Evolutionary conservation across 306 rosid species (phyloP), one percentile per base, ranked within the genome.

Genomic region (Dryas drummondii): DNA sequence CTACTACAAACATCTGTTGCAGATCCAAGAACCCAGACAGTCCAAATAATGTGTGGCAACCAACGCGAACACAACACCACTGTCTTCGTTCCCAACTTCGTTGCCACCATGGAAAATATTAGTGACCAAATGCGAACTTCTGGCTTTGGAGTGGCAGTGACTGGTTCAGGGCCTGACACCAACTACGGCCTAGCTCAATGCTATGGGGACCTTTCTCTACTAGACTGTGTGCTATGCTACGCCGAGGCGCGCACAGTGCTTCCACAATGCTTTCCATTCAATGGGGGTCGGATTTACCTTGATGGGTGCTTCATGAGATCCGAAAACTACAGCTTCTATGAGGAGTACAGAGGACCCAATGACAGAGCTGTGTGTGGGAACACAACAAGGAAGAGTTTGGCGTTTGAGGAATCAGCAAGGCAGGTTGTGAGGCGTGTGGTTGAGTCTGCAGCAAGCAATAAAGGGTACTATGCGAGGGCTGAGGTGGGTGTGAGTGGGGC

Each of bases 221-320:
- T 83, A 9, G 98, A 94, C 55, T 94, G 98, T 52, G 89, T 86
- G 7, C 47, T 91, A 16, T 94, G 98, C 70, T 94, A 94, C 7
- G 93, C 97, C 0, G 89, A 94, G 85, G 93, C 96, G 7, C 88
- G 97, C 9, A 86, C 91, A 0, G 88, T 91, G 73, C 94, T 94
- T 52, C 96, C 98, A 0, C 86, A 91, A 72, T 94, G 97, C 83
- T 90, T 73, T 82, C 96, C 96, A 73, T 81, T 52, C 71, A 94
- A 78, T 73, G 79, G 86, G 3, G 96, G 96, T 26, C 88, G 96
- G 40, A 85, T 94, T 73, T 90, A 68, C 85, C 88, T 91, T 7
- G 98, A 91, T 54, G 98, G 98, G 16, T 94, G 98, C 87, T 94
- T 90, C 88, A 88, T 94, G 98, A 88, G 98, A 78, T 84, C 91